Conservation (phyloP, 805 yeast genomes). For the Teunomyces barrocoloradensis region DNA sequence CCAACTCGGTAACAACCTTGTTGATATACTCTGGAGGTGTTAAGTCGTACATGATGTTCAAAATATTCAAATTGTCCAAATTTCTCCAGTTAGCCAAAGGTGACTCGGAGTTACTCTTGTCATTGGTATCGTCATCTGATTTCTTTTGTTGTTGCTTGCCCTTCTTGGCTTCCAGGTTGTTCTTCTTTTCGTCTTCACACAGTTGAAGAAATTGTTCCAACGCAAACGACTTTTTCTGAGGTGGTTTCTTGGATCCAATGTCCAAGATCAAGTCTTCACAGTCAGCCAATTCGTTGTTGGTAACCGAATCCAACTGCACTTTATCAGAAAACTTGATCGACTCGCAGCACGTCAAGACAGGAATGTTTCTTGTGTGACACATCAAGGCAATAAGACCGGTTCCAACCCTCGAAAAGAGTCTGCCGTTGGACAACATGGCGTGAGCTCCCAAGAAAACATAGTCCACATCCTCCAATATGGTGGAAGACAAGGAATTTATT, state of each 20-base stretch:
- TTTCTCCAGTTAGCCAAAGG: conserved; percentile 63
- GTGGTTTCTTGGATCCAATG: conserved; percentile 50
- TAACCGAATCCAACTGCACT: conserved; percentile 94
- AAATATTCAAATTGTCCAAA: conserved; percentile 61
- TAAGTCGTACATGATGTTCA: conserved; percentile 87
- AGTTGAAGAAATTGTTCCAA: conserved; percentile 58
- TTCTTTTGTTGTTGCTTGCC: conserved; percentile 7
- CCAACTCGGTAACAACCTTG: conserved; percentile 93
- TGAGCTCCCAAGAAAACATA: conserved; percentile 94
- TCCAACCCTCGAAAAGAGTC: conserved; percentile 90
- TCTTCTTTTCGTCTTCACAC: conserved; percentile 32
- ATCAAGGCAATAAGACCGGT: conserved; percentile 91
- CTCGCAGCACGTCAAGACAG: conserved; percentile 95
- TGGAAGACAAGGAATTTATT: conserved; percentile 68
- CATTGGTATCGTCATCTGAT: not conserved
- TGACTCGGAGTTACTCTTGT: conserved; percentile 24
- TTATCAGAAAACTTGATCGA: conserved; percentile 91
- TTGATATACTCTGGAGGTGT: conserved; percentile 93
- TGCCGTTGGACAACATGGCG: conserved; percentile 93
- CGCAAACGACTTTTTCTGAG: conserved; percentile 57
- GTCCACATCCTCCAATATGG: conserved; percentile 82
- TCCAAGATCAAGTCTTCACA: conserved; percentile 61
- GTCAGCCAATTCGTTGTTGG: conserved; percentile 87
- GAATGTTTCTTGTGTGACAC: conserved; percentile 83
- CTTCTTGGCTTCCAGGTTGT: conserved; percentile 16